Percentiles rank a stretch among this genome's conserved stretches.
Conservation (phyloP, 1,284 basidiomycete genomes). For the Fomitopsis pinicola region DNA sequence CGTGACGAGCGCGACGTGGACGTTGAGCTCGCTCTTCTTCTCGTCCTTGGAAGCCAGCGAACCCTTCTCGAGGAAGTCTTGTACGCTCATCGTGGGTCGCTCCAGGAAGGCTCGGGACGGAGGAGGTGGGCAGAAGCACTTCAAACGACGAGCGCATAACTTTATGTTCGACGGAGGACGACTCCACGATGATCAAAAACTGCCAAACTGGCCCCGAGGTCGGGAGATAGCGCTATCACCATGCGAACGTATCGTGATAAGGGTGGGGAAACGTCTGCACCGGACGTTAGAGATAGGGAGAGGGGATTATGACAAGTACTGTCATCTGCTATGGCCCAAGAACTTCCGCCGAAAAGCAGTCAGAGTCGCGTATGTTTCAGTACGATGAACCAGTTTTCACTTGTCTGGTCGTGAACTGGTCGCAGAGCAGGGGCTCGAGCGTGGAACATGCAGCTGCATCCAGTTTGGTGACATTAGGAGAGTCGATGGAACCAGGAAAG, state of each 20-base stretch:
- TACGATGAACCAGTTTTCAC: too few species aligned
- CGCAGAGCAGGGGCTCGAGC: too few species aligned
- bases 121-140: background rate
- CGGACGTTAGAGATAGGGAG: background rate
- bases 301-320: background rate
- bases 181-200: background rate
- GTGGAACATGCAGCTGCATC: too few species aligned
- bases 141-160: background rate
- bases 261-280: background rate
- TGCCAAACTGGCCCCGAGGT: background rate
- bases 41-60: constrained; percentile 18
- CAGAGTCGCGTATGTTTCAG: too few species aligned
- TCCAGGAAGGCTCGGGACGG: background rate
- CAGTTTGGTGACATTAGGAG: too few species aligned
- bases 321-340: background rate
- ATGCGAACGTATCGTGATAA: background rate
- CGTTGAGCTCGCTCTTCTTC: constrained; percentile 13
- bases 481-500: too few species aligned
- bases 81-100: background rate
- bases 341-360: too few species aligned
- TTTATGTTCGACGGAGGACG: background rate
- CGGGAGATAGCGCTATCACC: background rate
- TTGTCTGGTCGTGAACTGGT: too few species aligned
- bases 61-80: constrained; percentile 2
- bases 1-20: constrained; percentile 22